Evolutionary conservation across 441 rosid genomes (phyloP).

Genomic region (Arabidopsis lyrata): DNA sequence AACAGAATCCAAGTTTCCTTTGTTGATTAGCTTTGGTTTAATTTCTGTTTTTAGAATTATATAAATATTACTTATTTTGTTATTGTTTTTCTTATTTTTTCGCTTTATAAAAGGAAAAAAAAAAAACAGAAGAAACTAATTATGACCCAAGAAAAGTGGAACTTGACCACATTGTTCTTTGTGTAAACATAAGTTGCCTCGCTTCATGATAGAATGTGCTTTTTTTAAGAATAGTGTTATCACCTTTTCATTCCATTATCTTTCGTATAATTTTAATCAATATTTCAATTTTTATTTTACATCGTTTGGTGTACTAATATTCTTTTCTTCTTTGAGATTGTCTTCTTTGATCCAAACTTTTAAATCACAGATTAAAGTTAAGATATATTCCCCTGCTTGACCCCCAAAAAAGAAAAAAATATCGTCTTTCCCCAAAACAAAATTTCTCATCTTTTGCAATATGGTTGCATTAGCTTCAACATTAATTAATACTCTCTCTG

Average conservation of each 20-base stretch:
- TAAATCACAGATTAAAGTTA: not conserved
- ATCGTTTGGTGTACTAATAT: slow-evolving; percentile 8
- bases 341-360: not conserved
- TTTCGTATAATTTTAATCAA: not conserved
- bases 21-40: slow-evolving; percentile 49
- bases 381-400: not conserved
- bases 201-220: slow-evolving; percentile 43
- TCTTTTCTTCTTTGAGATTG: not conserved
- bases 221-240: slow-evolving; percentile 29
- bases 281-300: not conserved
- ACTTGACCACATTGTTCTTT: slow-evolving; percentile 51
- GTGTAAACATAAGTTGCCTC: slow-evolving; percentile 47
- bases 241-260: slow-evolving; percentile 42
- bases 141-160: slow-evolving; percentile 48
- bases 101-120: slow-evolving; percentile 34
- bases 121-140: slow-evolving; percentile 16
- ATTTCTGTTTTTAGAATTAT: slow-evolving; percentile 21
- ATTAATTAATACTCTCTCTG: no score
- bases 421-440: not conserved
- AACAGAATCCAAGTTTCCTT: slow-evolving; percentile 66
- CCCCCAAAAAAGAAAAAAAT: no score
- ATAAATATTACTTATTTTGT: slow-evolving; percentile 8
- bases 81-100: not conserved
- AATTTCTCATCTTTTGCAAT: not conserved
- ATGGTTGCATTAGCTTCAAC: slow-evolving; percentile 3